Conservation (phyloP, 768 basidiomycete genomes). For the Candolleomyces eurysporus region DNA sequence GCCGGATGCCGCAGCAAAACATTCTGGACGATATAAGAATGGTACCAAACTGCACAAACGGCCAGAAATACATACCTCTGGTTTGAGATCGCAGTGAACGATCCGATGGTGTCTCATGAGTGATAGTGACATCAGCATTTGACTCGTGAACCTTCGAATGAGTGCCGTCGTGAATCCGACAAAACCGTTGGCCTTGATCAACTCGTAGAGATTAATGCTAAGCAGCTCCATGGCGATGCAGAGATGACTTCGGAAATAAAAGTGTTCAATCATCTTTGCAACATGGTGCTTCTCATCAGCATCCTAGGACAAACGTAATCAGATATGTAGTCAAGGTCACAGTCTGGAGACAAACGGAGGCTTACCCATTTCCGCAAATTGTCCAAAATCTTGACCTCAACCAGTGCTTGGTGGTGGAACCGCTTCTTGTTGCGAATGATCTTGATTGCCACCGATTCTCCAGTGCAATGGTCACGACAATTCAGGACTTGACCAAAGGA, state of each 20-base stretch:
- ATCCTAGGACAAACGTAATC: conserved; percentile 53
- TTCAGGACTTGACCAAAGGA: conserved; percentile 97
- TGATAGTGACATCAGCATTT: conserved; percentile 89
- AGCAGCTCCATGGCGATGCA: conserved; percentile 98
- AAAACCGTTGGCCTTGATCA: conserved; percentile 99
- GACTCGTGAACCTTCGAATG: conserved; percentile 93
- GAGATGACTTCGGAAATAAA: conserved; percentile 95
- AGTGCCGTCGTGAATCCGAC: conserved; percentile 95
- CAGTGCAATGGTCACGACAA: conserved; percentile 93
- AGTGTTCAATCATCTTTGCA: conserved; percentile 97
- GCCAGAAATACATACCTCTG: conserved; percentile 62
- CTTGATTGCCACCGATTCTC: conserved; percentile 97
- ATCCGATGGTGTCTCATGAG: conserved; percentile 97
- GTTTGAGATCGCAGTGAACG: conserved; percentile 98
- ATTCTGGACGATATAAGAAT: conserved; percentile 54
- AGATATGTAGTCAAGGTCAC: not conserved
- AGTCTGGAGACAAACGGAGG: conserved; percentile 9
- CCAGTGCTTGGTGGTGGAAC: conserved; percentile 96
- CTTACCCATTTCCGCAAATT: conserved; percentile 96
- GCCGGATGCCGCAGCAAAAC: conserved; percentile 91
- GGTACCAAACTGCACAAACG: conserved; percentile 1
- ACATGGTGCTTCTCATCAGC: conserved; percentile 96
- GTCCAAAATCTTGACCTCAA: conserved; percentile 99
- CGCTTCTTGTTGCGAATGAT: conserved; percentile 99
- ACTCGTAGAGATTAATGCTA: conserved; percentile 97